Evolutionary conservation across 2,329 filamentous ascomycete species (phyloP).

Genomic region (Monilinia laxa): DNA sequence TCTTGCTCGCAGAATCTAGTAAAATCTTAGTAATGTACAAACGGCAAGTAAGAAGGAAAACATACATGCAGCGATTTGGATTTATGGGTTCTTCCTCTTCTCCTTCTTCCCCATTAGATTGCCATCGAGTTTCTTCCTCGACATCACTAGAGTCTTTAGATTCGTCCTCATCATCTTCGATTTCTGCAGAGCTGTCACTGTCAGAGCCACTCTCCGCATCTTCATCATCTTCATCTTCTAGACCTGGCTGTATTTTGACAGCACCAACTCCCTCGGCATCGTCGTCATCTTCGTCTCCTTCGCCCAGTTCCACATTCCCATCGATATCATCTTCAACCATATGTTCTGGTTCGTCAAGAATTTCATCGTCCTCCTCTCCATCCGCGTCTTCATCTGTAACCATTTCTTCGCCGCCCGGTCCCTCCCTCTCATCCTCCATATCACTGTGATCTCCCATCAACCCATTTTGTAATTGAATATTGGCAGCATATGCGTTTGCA

Average conservation of each 20-base stretch:
- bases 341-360: constrained; percentile 38
- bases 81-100: constrained; percentile 54
- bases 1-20: constrained; percentile 78
- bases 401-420: constrained; percentile 38
- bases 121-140: constrained; percentile 57
- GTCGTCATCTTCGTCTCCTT: constrained; percentile 45
- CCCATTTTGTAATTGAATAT: constrained; percentile 40
- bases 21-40: constrained; percentile 36
- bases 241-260: constrained; percentile 40
- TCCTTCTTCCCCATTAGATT: constrained; percentile 48
- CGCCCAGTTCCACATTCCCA: constrained; percentile 44
- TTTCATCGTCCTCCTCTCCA: constrained; percentile 44
- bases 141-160: constrained; percentile 58
- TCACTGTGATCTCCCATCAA: constrained; percentile 34
- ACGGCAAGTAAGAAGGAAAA: constrained; percentile 28
- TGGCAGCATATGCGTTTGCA: constrained; percentile 40
- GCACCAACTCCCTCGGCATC: constrained; percentile 41
- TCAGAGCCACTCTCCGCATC: constrained; percentile 40
- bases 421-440: constrained; percentile 30
- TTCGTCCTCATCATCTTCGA: constrained; percentile 49
- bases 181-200: constrained; percentile 34
- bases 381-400: constrained; percentile 40
- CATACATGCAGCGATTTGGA: constrained; percentile 65
- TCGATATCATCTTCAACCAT: constrained; percentile 44
- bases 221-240: constrained; percentile 43